phyloP scores from a whole-genome alignment of 1,284 basidiomycete species.

The Melampsora americana region DNA sequence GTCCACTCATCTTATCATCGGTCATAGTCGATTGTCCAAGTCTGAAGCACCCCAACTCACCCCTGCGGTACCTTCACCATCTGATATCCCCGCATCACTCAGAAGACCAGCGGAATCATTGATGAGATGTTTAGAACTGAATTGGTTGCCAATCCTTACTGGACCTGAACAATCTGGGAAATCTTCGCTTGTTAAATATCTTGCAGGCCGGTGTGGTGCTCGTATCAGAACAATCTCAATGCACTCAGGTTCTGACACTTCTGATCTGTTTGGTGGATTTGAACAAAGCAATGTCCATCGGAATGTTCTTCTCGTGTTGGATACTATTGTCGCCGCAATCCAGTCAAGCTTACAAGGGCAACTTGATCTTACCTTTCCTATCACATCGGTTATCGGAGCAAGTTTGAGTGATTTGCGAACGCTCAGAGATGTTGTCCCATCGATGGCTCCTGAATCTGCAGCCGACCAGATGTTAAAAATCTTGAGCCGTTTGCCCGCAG shows the following conservation, averaged over 20 bases:
- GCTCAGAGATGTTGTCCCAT: conserved; percentile 41
- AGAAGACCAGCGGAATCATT: conserved; percentile 66
- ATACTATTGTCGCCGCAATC: conserved; percentile 23
- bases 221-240: conserved; percentile 71
- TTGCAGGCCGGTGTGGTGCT: conserved; percentile 72
- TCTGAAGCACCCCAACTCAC: not conserved
- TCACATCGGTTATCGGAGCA: not conserved
- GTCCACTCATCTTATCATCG: conserved; percentile 29
- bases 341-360: conserved; percentile 20
- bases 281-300: conserved; percentile 66
- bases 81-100: conserved; percentile 16
- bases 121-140: conserved; percentile 69
- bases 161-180: conserved; percentile 77
- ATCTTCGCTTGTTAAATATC: conserved; percentile 67
- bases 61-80: conserved; percentile 21
- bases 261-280: conserved; percentile 91
- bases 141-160: conserved; percentile 84
- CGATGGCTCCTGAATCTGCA: conserved; percentile 12
- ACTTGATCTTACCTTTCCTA: conserved; percentile 1
- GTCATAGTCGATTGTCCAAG: conserved; percentile 33
- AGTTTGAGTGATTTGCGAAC: conserved; percentile 18
- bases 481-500: conserved; percentile 53
- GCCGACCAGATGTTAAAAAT: not conserved
- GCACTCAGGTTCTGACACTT: conserved; percentile 84
- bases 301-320: conserved; percentile 34